Percentiles rank a stretch among this genome's conserved stretches.
Evolutionary conservation across 345 rosid genomes (phyloP).

Genomic region (Durio zibethinus): DNA sequence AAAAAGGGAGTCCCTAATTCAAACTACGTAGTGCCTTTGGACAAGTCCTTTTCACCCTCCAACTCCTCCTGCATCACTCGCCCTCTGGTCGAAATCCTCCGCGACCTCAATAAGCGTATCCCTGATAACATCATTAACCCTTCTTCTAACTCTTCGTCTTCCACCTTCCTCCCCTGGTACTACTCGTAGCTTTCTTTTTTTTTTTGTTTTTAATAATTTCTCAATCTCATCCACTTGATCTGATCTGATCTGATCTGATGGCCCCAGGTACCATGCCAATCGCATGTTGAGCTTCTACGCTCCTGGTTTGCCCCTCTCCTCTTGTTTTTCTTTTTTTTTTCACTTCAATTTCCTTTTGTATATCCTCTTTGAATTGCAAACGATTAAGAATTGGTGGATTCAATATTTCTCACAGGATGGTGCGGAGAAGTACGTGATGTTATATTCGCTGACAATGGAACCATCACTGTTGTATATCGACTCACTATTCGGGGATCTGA

Average conservation of each 20-base stretch:
- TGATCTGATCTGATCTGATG: conserved; percentile 3
- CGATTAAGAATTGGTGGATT: background rate
- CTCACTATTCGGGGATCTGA: conserved; percentile 93
- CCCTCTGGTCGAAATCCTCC: conserved; percentile 89
- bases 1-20: conserved; percentile 70
- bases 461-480: conserved; percentile 88
- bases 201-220: background rate
- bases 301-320: conserved; percentile 83
- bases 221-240: background rate
- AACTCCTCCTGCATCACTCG: conserved; percentile 75
- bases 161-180: conserved; percentile 77
- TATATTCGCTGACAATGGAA: conserved; percentile 81
- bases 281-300: conserved; percentile 98
- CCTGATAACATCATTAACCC: conserved; percentile 77
- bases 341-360: background rate
- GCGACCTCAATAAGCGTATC: conserved; percentile 92
- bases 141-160: conserved; percentile 29
- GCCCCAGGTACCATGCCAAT: conserved; percentile 84
- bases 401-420: conserved; percentile 59
- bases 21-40: conserved; percentile 91
- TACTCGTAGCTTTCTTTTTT: background rate
- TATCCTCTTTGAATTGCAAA: background rate
- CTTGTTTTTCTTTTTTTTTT: background rate
- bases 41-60: conserved; percentile 56
- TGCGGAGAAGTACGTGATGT: conserved; percentile 98